Base-by-base conservation (phyloP, 345 rosid genomes). In the Aquilaria sinensis region DNA sequence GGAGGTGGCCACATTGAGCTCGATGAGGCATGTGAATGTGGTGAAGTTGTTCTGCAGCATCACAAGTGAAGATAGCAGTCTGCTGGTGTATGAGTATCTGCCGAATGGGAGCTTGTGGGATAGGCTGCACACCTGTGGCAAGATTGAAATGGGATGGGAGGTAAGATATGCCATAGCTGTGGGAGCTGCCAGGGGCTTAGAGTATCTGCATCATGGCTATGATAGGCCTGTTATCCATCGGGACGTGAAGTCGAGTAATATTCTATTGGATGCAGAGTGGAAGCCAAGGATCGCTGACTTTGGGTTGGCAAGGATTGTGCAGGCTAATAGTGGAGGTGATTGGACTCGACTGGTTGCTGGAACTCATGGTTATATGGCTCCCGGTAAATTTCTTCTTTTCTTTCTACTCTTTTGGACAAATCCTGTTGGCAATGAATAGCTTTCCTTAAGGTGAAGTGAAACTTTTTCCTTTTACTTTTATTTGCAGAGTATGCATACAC, bases 21-120 rank as follows among this genome's bases (percentile, higher is more conserved):
- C 80, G 56, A 76, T 89, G 50, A 87, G 93, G 73, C 98, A 92
- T 71, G 79, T 83, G 67, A 92, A 92, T 66, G 90, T 92, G 58
- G 96, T 92, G 75, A 92, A 89, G 66, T 59, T 92, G 62, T 89
- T 75, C 52, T 87, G 91, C 60, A 89, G 98, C 76, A 89, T 89
- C 71, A 82, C 90, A 11, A 89, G 88, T 32, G 96, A 89, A 64
- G 96, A 92, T 47, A 81, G 96, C 67, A 81, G 77, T 54, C 75
- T 92, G n/a, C 86, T 92, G 64, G 96, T 92, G 1, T 92, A 92
- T 10, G 96, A 89, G 85, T 92, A 80, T 63, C 56, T 87, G 64
- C 84, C 89, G 2, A 87, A 89, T 56, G 96, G 96, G 45, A 85
- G 96, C 80, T 71, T 92, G 72, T 89, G 98, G 96, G 98, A 92